Conservation (phyloP, 2,329 filamentous ascomycete genomes). For the Paraphoma sp. region DNA sequence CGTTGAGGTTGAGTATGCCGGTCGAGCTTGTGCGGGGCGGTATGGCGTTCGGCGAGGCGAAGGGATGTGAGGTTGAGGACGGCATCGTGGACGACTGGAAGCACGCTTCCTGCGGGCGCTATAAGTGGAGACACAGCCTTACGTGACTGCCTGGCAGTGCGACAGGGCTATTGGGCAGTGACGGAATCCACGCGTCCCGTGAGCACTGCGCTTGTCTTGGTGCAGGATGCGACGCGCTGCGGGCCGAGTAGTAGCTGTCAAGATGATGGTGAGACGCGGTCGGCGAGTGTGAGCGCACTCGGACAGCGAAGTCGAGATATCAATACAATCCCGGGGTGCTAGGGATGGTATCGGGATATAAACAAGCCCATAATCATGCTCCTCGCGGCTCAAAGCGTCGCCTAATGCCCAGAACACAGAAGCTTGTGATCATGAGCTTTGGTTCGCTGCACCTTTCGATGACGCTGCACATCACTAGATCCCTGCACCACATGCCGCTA, state of each 20-base stretch:
- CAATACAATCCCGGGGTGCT: not conserved
- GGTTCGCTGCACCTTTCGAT: not conserved
- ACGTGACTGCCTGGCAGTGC: constrained; percentile 6
- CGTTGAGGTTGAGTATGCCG: constrained; percentile 40
- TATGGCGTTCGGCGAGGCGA: constrained; percentile 48
- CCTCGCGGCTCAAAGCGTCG: not conserved
- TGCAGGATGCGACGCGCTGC: constrained; percentile 9
- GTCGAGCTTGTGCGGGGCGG: constrained; percentile 48
- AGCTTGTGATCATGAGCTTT: not conserved
- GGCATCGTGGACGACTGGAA: constrained; percentile 12
- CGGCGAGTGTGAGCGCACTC: not conserved
- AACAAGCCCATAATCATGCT: not conserved
- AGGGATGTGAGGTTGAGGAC: constrained; percentile 31
- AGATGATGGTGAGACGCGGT: not conserved
- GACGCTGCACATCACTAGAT: not conserved
- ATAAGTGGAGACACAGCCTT: constrained; percentile 6
- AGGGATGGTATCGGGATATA: not conserved
- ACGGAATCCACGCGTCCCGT: constrained; percentile 3
- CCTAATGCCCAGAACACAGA: not conserved
- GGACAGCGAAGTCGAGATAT: not conserved
- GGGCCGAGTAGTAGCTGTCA: not conserved
- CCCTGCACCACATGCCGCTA: constrained; percentile 1
- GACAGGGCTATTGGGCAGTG: constrained; percentile 7
- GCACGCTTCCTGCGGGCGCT: constrained; percentile 4
- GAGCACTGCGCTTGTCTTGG: not conserved